A percentile compares a stretch with the other conserved stretches of the same genome.
Conservation (phyloP, 345 rosid genomes). For the Camelina sativa region DNA sequence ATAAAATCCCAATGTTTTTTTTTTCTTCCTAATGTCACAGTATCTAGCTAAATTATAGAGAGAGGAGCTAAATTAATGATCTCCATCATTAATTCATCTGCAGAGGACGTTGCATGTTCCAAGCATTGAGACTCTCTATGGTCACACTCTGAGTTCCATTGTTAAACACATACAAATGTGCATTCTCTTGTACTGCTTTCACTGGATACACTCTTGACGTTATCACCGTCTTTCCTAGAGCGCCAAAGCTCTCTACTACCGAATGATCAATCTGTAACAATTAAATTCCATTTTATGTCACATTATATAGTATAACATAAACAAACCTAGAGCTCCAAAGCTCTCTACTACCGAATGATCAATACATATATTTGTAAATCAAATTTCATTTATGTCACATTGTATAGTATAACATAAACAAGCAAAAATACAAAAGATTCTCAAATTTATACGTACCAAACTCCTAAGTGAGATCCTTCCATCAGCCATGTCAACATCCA, state of each 20-base stretch:
- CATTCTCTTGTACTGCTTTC: conserved; percentile 51
- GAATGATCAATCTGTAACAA: conserved; percentile 68
- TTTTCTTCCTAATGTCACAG: background rate
- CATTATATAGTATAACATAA: background rate
- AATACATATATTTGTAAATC: conserved; percentile 43
- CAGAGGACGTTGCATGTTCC: conserved; percentile 74
- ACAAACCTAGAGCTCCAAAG: conserved; percentile 62
- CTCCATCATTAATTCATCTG: conserved; percentile 41
- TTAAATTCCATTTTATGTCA: background rate
- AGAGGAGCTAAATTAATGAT: conserved; percentile 17
- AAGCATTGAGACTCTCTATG: conserved; percentile 66
- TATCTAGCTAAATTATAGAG: background rate
- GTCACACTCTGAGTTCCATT: conserved; percentile 60
- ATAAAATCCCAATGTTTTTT: background rate
- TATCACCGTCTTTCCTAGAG: conserved; percentile 67
- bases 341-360: conserved; percentile 84
- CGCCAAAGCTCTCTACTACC: conserved; percentile 80
- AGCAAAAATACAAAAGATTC: background rate
- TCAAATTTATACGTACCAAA: conserved; percentile 51
- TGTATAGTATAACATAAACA: background rate
- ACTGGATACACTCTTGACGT: conserved; percentile 81
- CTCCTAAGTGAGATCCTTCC: conserved; percentile 68
- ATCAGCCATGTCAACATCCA: conserved; percentile 63
- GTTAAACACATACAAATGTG: conserved; percentile 75
- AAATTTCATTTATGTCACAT: conserved; percentile 2